phyloP scores from a whole-genome alignment of 2,329 filamentous ascomycete species.

The Neospermospora avenae region DNA sequence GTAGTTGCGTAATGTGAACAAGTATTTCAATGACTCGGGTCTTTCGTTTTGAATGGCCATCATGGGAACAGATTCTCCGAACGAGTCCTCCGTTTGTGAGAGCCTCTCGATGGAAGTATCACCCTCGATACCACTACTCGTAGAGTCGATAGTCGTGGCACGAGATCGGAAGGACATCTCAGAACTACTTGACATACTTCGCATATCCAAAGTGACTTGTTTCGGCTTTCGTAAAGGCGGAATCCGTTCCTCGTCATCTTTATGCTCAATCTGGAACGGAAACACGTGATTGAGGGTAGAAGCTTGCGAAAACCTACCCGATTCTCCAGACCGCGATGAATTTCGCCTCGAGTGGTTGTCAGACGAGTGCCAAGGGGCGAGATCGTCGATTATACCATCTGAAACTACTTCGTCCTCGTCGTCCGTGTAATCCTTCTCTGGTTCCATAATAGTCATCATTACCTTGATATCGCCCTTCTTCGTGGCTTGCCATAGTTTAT shows the following conservation, averaged over 20 bases:
- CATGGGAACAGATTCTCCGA: conserved; percentile 83
- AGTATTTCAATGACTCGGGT: conserved; percentile 69
- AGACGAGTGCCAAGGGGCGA: conserved; percentile 30
- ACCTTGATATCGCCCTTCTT: conserved; percentile 73
- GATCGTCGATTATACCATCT: conserved; percentile 46
- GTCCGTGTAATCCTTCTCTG: conserved; percentile 41
- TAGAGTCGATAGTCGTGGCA: conserved; percentile 73
- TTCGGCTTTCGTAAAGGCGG: conserved; percentile 34
- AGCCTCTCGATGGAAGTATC: conserved; percentile 81
- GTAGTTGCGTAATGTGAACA: conserved; percentile 73
- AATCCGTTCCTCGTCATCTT: conserved; percentile 40
- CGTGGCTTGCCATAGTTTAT: conserved; percentile 81
- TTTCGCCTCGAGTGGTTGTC: conserved; percentile 26
- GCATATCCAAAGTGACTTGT: conserved; percentile 83
- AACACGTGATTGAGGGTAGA: conserved; percentile 75
- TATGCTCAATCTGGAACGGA: conserved; percentile 70
- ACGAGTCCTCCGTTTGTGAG: conserved; percentile 64
- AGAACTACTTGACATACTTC: conserved; percentile 84
- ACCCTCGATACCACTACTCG: conserved; percentile 71
- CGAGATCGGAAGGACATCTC: conserved; percentile 79
- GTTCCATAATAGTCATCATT: conserved; percentile 77
- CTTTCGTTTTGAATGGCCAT: conserved; percentile 77
- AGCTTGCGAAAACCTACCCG: conserved; percentile 29
- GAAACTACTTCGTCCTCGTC: conserved; percentile 39
- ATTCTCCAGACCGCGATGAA: conserved; percentile 25